Percentiles rank a stretch among this genome's conserved stretches.
Evolutionary conservation across 805 yeast species (phyloP).

Genomic region (Metschnikowia borealis): DNA sequence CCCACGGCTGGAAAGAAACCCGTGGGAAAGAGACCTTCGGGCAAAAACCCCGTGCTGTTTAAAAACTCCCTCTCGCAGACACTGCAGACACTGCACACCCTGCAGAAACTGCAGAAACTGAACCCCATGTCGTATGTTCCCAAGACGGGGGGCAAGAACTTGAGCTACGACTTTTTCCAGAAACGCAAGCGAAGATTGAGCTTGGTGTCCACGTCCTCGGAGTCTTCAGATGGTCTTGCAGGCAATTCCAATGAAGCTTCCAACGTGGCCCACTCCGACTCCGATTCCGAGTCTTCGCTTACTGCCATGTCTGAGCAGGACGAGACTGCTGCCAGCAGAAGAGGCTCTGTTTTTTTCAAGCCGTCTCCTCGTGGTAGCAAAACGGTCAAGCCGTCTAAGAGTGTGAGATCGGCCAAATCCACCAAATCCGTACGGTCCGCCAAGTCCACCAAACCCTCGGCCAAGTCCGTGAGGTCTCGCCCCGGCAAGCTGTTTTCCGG

Average conservation of each 20-base stretch:
- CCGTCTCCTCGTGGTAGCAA: not conserved
- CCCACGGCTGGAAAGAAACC: not conserved
- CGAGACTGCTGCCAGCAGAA: conserved; percentile 13
- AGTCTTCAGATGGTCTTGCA: conserved; percentile 21
- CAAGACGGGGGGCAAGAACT: conserved; percentile 31
- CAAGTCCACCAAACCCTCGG: not conserved
- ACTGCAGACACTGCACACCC: conserved; percentile 13
- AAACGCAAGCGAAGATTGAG: conserved; percentile 28
- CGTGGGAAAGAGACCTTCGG: not conserved
- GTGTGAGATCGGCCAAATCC: not conserved
- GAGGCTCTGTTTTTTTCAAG: conserved; percentile 14
- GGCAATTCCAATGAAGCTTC: conserved; percentile 8
- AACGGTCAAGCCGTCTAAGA: too few relatives aligned
- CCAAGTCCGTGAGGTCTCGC: conserved; percentile 10
- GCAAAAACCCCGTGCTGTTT: not conserved
- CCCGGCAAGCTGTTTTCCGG: conserved; percentile 12
- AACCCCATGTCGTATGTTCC: conserved; percentile 13
- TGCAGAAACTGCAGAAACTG: conserved; percentile 9
- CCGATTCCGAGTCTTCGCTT: conserved; percentile 37
- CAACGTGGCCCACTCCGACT: conserved; percentile 6
- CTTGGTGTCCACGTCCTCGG: conserved; percentile 30
- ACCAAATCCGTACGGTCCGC: conserved; percentile 9
- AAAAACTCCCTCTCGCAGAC: conserved; percentile 7
- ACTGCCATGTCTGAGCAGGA: conserved; percentile 33
- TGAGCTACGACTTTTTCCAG: conserved; percentile 21